phyloP scores from a whole-genome alignment of 208 protist species.

The Leptomonas seymouri region DNA sequence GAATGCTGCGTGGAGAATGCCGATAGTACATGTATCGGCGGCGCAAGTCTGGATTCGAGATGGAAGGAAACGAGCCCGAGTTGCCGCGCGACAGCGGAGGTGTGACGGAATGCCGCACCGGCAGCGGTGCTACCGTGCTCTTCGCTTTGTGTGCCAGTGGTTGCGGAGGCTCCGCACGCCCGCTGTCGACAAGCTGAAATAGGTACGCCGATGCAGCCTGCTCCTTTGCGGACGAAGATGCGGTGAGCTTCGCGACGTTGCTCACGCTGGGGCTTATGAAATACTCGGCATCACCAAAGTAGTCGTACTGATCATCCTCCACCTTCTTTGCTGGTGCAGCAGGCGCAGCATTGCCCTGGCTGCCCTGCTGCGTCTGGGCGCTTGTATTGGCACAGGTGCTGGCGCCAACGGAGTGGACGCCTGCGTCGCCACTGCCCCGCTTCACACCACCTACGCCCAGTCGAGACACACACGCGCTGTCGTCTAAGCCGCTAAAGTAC shows the following conservation, averaged over 20 bases:
- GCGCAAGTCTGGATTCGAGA: constrained; percentile 23
- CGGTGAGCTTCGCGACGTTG: constrained; percentile 8
- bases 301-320: constrained; percentile 21
- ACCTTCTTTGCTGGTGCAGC: background rate
- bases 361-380: background rate
- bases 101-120: background rate
- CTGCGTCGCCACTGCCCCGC: constrained; percentile 1
- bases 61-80: constrained; percentile 26
- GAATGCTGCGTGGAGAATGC: constrained; percentile 34
- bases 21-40: constrained; percentile 30
- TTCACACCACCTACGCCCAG: background rate
- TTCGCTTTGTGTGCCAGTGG: background rate
- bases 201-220: constrained; percentile 1
- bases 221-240: background rate
- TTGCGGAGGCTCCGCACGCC: background rate
- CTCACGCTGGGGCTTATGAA: constrained; percentile 9
- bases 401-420: background rate
- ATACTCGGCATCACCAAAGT: constrained; percentile 26
- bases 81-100: constrained; percentile 5
- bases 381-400: background rate
- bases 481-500: constrained; percentile 7
- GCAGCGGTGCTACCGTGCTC: background rate
- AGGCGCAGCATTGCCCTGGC: background rate
- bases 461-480: constrained; percentile 2
- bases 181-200: background rate